These are phyloP conservation scores for Suhomyces tanzawaensis DNA, from an alignment of 805 yeast species.

Conservation along the genomic window DNA sequence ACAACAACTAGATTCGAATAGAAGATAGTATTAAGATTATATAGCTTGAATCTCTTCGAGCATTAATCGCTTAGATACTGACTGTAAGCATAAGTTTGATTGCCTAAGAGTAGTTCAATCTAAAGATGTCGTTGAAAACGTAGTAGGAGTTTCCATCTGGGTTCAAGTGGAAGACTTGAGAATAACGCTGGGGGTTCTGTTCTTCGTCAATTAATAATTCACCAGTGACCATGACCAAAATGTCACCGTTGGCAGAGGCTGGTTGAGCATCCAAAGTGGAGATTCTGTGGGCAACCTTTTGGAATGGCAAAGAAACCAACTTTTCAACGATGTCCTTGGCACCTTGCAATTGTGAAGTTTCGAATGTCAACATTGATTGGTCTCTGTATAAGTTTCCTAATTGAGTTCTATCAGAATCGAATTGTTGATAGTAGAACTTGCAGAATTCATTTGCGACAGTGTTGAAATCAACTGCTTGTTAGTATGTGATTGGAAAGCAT, in stretches of 20 bases:
- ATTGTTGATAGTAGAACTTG: slow-evolving; percentile 91
- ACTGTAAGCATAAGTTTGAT: no score
- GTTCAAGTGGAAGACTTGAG: slow-evolving; percentile 95
- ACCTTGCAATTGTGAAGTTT: slow-evolving; percentile 92
- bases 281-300: slow-evolving; percentile 88
- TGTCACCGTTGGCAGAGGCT: slow-evolving; percentile 88
- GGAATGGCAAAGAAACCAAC: slow-evolving; percentile 83
- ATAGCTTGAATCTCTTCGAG: no score
- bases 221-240: slow-evolving; percentile 96
- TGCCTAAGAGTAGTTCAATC: slow-evolving; percentile 75
- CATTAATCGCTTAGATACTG: no score
- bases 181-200: slow-evolving; percentile 91
- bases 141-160: slow-evolving; percentile 91
- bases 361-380: slow-evolving; percentile 96
- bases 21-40: no score
- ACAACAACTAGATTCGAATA: no score
- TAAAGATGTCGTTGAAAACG: slow-evolving; percentile 95
- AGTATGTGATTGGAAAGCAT: no score
- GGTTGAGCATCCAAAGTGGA: slow-evolving; percentile 98
- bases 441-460: slow-evolving; percentile 75
- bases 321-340: slow-evolving; percentile 91
- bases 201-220: slow-evolving; percentile 91
- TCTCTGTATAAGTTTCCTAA: slow-evolving; percentile 94
- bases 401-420: slow-evolving; percentile 88
- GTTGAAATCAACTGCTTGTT: slow-evolving; percentile 37